Conservation (phyloP, 768 basidiomycete species). For the Psilocybe sp. region DNA sequence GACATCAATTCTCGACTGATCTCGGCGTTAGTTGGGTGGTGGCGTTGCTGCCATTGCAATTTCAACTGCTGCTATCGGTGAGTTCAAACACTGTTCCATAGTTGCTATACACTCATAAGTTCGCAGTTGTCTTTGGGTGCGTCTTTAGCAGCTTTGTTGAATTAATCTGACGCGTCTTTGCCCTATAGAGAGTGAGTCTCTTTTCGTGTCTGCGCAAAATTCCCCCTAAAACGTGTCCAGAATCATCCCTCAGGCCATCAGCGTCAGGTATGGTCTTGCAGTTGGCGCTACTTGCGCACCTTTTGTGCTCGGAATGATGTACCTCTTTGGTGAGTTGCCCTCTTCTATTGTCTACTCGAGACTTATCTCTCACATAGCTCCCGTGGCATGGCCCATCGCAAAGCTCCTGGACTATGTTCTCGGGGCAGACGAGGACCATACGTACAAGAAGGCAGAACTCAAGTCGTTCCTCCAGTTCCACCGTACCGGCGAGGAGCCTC, state of each 20-base stretch:
- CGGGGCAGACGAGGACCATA: slow-evolving; percentile 66
- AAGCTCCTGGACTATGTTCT: slow-evolving; percentile 80
- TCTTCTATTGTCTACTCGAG: too few species aligned
- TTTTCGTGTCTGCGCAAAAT: background rate
- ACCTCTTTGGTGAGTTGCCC: slow-evolving; percentile 38
- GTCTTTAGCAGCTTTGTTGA: slow-evolving; percentile 15
- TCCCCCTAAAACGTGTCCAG: slow-evolving; percentile 19
- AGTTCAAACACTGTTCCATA: slow-evolving; percentile 8
- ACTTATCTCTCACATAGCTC: slow-evolving; percentile 37
- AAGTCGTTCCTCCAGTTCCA: slow-evolving; percentile 81
- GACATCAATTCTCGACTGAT: background rate
- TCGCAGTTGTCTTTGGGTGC: slow-evolving; percentile 78
- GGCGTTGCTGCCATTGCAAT: slow-evolving; percentile 73
- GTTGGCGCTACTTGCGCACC: slow-evolving; percentile 81
- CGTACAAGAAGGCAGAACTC: slow-evolving; percentile 81
- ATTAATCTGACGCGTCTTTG: background rate
- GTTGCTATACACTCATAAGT: slow-evolving; percentile 2
- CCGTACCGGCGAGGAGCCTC: slow-evolving; percentile 69
- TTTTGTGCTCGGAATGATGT: slow-evolving; percentile 73
- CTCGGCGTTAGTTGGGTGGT: slow-evolving; percentile 42
- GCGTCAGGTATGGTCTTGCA: slow-evolving; percentile 74
- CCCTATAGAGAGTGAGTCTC: slow-evolving; percentile 61
- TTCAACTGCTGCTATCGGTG: slow-evolving; percentile 71
- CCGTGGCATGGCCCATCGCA: slow-evolving; percentile 80
- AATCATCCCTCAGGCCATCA: slow-evolving; percentile 69